Percentiles rank a stretch among this genome's conserved stretches.
Conservation (phyloP, 192 early-diverging fungal genomes). For the Coemansia sp. region DNA sequence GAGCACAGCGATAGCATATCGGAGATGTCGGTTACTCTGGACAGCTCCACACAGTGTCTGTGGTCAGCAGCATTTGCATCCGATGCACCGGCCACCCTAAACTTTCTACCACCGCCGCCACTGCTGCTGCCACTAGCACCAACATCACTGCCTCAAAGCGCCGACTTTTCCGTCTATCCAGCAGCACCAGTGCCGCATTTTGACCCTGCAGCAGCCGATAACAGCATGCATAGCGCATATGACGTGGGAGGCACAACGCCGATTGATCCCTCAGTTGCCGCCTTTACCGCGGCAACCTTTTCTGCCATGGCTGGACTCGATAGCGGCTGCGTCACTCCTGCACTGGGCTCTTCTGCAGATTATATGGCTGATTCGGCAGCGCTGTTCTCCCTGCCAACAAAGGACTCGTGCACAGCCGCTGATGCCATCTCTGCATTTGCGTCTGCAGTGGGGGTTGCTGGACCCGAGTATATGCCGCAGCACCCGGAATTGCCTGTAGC, state of each 20-base stretch:
- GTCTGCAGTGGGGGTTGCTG: constrained; percentile 1
- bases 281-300: constrained; percentile 31
- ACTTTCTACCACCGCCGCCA: not conserved
- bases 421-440: constrained; percentile 16
- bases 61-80: too few species aligned
- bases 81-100: not conserved
- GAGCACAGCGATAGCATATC: not conserved
- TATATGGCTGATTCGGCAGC: constrained; percentile 1
- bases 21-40: too few species aligned
- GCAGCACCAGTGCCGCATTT: not conserved
- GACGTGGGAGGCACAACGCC: constrained; percentile 8
- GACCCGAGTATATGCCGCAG: not conserved
- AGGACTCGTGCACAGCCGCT: not conserved
- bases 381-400: not conserved
- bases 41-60: too few species aligned
- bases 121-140: not conserved
- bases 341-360: not conserved
- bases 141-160: not conserved
- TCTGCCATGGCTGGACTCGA: constrained; percentile 26
- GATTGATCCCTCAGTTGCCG: constrained; percentile 4
- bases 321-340: not conserved
- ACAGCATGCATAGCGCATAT: not conserved
- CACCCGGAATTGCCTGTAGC: not conserved
- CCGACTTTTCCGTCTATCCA: constrained; percentile 1
- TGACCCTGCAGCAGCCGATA: not conserved